phyloP scores from a whole-genome alignment of 164 flowering plant species.

The Nymphaea colorata region DNA sequence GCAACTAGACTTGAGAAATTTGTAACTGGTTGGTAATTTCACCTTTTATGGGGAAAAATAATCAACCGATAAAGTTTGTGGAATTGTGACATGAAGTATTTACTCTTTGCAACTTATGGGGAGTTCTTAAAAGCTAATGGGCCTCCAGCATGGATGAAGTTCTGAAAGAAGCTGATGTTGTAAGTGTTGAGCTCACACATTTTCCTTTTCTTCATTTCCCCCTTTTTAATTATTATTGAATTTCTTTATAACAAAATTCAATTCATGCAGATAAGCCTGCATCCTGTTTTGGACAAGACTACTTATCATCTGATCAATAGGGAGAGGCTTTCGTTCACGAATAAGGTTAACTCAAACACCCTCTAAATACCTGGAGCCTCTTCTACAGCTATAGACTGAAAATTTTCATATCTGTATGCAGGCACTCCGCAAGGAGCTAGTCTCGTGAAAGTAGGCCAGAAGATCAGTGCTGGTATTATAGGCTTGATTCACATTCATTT shows the following conservation, averaged over 20 bases:
- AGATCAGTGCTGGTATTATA: conserved; percentile 87
- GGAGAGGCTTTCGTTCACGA: conserved; percentile 77
- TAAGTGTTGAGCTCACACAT: conserved; percentile 11
- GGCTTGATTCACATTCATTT: conserved; percentile 63
- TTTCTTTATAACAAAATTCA: not conserved
- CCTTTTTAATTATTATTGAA: no score
- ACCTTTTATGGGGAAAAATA: not conserved
- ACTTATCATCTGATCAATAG: conserved; percentile 90
- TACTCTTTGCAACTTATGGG: conserved; percentile 53
- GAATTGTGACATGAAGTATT: not conserved
- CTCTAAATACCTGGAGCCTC: no score
- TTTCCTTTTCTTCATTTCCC: not conserved
- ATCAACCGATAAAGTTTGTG: conserved; percentile 1
- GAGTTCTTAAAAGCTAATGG: conserved; percentile 81
- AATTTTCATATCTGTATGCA: conserved; percentile 13
- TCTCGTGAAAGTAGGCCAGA: conserved; percentile 81
- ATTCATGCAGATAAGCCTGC: conserved; percentile 67
- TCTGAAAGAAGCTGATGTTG: conserved; percentile 81
- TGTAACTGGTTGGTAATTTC: conserved; percentile 56
- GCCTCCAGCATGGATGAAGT: conserved; percentile 83
- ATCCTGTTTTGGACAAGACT: conserved; percentile 87
- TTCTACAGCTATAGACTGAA: no score
- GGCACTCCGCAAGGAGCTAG: conserved; percentile 96
- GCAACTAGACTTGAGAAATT: conserved; percentile 92
- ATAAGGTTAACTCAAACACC: conserved; percentile 39